phyloP scores from a whole-genome alignment of 2,329 filamentous ascomycete genomes.

The Byssothecium circinans region DNA sequence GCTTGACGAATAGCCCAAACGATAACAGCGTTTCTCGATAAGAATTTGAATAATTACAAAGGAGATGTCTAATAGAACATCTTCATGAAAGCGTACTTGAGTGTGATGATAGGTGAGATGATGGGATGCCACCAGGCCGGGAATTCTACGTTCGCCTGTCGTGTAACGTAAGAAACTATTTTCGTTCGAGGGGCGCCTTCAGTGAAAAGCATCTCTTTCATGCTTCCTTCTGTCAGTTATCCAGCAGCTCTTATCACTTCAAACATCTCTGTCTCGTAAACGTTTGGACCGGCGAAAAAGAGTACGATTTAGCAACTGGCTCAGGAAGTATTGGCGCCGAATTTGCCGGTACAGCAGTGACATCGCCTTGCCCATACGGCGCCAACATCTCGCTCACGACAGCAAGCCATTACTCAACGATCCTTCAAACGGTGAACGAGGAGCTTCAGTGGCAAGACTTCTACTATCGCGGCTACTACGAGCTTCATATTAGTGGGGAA shows the following conservation, averaged over 20 bases:
- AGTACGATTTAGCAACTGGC: slow-evolving; percentile 45
- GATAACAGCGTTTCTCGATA: no score
- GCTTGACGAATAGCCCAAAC: no score
- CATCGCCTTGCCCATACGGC: slow-evolving; percentile 61
- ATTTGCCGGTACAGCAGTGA: slow-evolving; percentile 67
- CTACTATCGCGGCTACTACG: slow-evolving; percentile 74
- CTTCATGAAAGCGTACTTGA: slow-evolving; percentile 19
- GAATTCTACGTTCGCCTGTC: slow-evolving; percentile 16
- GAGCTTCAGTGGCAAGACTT: slow-evolving; percentile 73
- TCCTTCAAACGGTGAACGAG: slow-evolving; percentile 52
- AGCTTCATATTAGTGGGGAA: slow-evolving; percentile 58
- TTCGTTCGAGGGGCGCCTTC: slow-evolving; percentile 49
- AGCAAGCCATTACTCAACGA: slow-evolving; percentile 49
- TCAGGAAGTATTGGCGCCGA: slow-evolving; percentile 50
- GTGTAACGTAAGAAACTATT: slow-evolving; percentile 44
- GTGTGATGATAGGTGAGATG: slow-evolving; percentile 15
- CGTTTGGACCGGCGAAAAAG: slow-evolving; percentile 48
- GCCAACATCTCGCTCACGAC: slow-evolving; percentile 58
- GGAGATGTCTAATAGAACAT: not conserved
- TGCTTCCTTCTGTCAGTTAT: slow-evolving; percentile 59
- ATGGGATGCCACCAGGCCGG: slow-evolving; percentile 22
- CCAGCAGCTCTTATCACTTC: no score
- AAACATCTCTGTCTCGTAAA: no score
- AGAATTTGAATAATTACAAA: not conserved
- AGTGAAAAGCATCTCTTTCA: slow-evolving; percentile 53